Conservation (phyloP, 805 yeast genomes). For the Cyberlindnera lachancei region DNA sequence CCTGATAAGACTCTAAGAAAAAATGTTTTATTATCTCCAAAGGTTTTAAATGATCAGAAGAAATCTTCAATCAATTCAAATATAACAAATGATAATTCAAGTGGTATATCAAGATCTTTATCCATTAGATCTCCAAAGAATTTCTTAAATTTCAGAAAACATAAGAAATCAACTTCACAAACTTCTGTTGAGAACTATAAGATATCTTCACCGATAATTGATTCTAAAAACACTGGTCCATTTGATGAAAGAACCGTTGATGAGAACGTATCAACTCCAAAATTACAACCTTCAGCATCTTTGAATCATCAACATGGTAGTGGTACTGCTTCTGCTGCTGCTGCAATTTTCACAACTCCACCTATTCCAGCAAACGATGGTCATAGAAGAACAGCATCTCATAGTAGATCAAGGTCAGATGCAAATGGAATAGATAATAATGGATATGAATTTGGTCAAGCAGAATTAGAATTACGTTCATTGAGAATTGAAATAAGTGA, state of each 20-base stretch:
- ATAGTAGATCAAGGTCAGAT: slow-evolving; percentile 14
- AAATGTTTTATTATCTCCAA: not conserved
- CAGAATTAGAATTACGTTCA: slow-evolving; percentile 31
- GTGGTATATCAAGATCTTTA: slow-evolving; percentile 9
- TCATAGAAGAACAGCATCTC: slow-evolving; percentile 7
- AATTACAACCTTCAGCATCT: no score
- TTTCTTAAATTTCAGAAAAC: slow-evolving; percentile 19
- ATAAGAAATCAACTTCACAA: slow-evolving; percentile 20
- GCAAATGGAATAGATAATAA: slow-evolving; percentile 9
- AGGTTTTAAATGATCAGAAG: no score
- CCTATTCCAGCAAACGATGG: slow-evolving; percentile 16
- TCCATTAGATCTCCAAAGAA: slow-evolving; percentile 23
- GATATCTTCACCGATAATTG: slow-evolving; percentile 20
- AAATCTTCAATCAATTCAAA: slow-evolving; percentile 1
- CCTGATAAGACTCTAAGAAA: not conserved
- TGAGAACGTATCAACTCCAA: slow-evolving; percentile 9
- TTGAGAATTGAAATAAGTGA: slow-evolving; percentile 34
- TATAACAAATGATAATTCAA: slow-evolving; percentile 1
- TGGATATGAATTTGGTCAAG: slow-evolving; percentile 16
- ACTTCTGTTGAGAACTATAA: slow-evolving; percentile 17
- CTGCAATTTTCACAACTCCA: slow-evolving; percentile 22
- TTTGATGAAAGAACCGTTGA: slow-evolving; percentile 4
- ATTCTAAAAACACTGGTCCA: slow-evolving; percentile 3
- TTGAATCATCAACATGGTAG: not conserved
- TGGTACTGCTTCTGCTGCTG: no score